A percentile compares a stretch with the other conserved stretches of the same genome.
These are phyloP conservation scores for Clarireedia paspali DNA, from an alignment of 2,329 filamentous ascomycete genomes.

Conservation along the genomic window DNA sequence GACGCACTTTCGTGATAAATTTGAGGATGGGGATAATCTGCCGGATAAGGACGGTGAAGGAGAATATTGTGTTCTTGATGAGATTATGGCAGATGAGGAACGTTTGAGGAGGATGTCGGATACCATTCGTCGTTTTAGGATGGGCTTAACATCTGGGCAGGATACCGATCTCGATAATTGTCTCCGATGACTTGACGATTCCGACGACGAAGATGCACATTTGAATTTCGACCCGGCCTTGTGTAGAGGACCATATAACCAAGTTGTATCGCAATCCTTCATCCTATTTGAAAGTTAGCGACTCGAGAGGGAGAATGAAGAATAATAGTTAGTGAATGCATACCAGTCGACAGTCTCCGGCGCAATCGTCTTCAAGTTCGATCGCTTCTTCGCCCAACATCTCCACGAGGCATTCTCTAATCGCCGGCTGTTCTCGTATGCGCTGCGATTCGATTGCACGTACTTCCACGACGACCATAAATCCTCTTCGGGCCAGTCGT, in stretches of 20 bases:
- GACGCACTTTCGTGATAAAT: slow-evolving; percentile 4
- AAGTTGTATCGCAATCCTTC: slow-evolving; percentile 95
- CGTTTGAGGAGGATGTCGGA: slow-evolving; percentile 91
- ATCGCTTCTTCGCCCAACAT: slow-evolving; percentile 91
- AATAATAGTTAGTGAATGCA: slow-evolving; percentile 28
- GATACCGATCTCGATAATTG: not conserved
- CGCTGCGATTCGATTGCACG: slow-evolving; percentile 69
- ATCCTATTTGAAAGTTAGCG: slow-evolving; percentile 52
- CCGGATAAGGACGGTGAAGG: slow-evolving; percentile 1
- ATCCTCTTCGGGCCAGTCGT: slow-evolving; percentile 94
- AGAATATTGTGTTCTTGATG: not conserved
- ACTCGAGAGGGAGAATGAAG: not conserved
- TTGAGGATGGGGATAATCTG: slow-evolving; percentile 3
- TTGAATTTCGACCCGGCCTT: slow-evolving; percentile 31
- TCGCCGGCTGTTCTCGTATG: slow-evolving; percentile 73
- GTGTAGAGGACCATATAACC: slow-evolving; percentile 91
- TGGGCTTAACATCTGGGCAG: slow-evolving; percentile 53
- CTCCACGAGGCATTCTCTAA: slow-evolving; percentile 96
- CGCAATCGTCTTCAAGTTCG: slow-evolving; percentile 77
- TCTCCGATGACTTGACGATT: slow-evolving; percentile 39
- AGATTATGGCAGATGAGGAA: slow-evolving; percentile 59
- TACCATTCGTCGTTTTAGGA: slow-evolving; percentile 93
- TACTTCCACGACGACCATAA: slow-evolving; percentile 98
- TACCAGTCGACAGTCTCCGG: slow-evolving; percentile 93
- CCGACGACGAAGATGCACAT: slow-evolving; percentile 25